phyloP scores from a whole-genome alignment of 495 filamentous ascomycete genomes.

The Symbiotaphrina buchneri region DNA sequence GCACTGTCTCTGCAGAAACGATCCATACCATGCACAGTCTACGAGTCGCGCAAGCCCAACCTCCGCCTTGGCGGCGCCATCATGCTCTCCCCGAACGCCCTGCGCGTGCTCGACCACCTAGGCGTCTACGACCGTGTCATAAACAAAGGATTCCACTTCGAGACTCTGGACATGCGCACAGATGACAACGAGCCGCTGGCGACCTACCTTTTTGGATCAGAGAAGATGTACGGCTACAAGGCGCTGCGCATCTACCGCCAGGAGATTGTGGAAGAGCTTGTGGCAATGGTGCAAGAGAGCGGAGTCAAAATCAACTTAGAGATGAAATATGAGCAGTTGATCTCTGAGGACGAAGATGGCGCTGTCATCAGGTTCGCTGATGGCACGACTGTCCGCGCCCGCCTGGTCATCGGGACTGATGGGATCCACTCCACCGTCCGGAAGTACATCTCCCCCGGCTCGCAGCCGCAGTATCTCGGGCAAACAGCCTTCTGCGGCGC shows the following conservation, averaged over 20 bases:
- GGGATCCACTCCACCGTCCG: no score
- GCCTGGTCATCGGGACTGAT: no score
- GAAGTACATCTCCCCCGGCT: no score
- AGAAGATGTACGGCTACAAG: slow-evolving; percentile 18
- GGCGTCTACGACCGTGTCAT: slow-evolving; percentile 21
- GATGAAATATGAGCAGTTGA: no score
- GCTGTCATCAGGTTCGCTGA: no score
- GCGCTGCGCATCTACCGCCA: slow-evolving; percentile 24
- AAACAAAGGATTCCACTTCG: slow-evolving; percentile 20
- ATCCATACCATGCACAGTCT: slow-evolving; percentile 18
- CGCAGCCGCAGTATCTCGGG: no score
- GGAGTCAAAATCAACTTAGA: slow-evolving; percentile 18
- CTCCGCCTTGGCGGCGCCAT: slow-evolving; percentile 22
- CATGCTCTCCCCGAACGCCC: slow-evolving; percentile 27
- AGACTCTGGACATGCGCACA: slow-evolving; percentile 18
- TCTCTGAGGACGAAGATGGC: no score
- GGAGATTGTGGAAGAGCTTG: slow-evolving; percentile 18
- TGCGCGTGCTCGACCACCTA: slow-evolving; percentile 21
- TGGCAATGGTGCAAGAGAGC: slow-evolving; percentile 11
- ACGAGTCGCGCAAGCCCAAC: slow-evolving; percentile 16
- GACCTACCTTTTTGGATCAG: slow-evolving; percentile 19
- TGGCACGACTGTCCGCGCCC: no score
- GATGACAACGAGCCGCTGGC: slow-evolving; percentile 15
- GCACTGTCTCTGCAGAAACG: slow-evolving; percentile 20
- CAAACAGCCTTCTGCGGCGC: no score